Evolutionary conservation across 495 filamentous ascomycete genomes (phyloP).

Genomic region (Aspergillus homomorphus): DNA sequence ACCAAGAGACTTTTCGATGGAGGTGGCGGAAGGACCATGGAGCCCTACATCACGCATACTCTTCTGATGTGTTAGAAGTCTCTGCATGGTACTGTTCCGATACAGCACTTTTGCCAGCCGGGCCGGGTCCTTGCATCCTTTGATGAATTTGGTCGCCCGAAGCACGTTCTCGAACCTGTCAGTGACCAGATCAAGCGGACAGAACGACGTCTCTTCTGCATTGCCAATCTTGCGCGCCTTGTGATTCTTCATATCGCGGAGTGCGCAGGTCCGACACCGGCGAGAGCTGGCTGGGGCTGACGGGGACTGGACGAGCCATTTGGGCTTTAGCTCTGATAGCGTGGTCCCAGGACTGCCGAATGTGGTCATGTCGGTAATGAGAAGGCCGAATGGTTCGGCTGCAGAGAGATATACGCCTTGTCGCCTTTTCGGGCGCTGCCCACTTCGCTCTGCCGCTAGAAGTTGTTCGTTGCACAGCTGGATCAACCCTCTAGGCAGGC

Average conservation of each 20-base stretch:
- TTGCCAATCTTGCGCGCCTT: slow-evolving; percentile 21
- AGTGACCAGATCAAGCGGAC: slow-evolving; percentile 56
- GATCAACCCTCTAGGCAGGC: slow-evolving; percentile 45
- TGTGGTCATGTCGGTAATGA: slow-evolving; percentile 79
- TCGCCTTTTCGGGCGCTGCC: slow-evolving; percentile 42
- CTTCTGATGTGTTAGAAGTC: slow-evolving; percentile 35
- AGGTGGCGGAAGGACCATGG: slow-evolving; percentile 30
- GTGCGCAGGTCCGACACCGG: slow-evolving; percentile 84
- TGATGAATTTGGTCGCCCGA: slow-evolving; percentile 35
- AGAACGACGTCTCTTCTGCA: slow-evolving; percentile 42
- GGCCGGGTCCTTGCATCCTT: slow-evolving; percentile 33
- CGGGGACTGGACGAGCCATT: slow-evolving; percentile 86
- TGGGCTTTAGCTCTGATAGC: slow-evolving; percentile 84
- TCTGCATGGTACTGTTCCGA: slow-evolving; percentile 34
- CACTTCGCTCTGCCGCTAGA: slow-evolving; percentile 27
- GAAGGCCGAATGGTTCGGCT: slow-evolving; percentile 59
- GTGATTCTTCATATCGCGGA: slow-evolving; percentile 57
- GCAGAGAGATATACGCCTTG: slow-evolving; percentile 57
- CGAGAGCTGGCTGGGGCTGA: slow-evolving; percentile 61
- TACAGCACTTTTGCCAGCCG: slow-evolving; percentile 39
- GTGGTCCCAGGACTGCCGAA: slow-evolving; percentile 39
- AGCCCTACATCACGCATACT: slow-evolving; percentile 36
- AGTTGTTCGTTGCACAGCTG: slow-evolving; percentile 53
- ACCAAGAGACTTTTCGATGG: slow-evolving; percentile 47
- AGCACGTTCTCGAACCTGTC: slow-evolving; percentile 37